Base-by-base conservation (phyloP, 345 rosid species). In the Gossypium australe region DNA sequence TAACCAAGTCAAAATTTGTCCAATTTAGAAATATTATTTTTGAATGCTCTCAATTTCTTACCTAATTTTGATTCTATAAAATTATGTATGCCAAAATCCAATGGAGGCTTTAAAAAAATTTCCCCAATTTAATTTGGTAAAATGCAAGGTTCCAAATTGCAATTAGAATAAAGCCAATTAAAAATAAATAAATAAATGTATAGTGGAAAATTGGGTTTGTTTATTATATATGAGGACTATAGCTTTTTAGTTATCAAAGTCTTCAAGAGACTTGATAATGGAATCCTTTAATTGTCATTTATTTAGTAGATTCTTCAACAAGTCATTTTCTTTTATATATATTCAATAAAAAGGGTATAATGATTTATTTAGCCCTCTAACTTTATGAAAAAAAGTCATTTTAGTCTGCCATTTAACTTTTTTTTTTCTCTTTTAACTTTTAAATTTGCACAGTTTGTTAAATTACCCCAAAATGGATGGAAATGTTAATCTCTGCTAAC, bases 211-310 rank as follows among this genome's bases (percentile, higher is more conserved):
- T 34, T 70, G 59, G 53, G 22, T 47, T 53, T n/a, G 9, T 16
- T 67, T 29, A 60, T 20, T 29, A 44, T 53, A 38, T 53, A 38
- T 16, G 75, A 60, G 72, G 71, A 52, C 70, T 11, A 65, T 4
- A 68, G 63, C 68, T 24, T 65, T 34, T 52, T 66, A 27, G 62
- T n/a, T 56, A 72, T 64, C 67, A 18, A 44, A 64, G 27, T 77
- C 67, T 7, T 38, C 51, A 8, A 34, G 9, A 20, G 13, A 60
- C 41, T 43, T 38, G 29, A 7, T 9, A 76, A 76, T 27, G 24
- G 29, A 76, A 38, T 14, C 22, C 8, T 70, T 49, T 49, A 48
- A 34, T 69, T 5, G n/a, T 69, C 24, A 52, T 76, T 67, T 48
- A 38, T 13, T 52, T 29, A 11, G 16, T 17, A 52, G 2, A 70